Conservation (phyloP, 2,329 filamentous ascomycete species). For the Chaetomium strumarium region DNA sequence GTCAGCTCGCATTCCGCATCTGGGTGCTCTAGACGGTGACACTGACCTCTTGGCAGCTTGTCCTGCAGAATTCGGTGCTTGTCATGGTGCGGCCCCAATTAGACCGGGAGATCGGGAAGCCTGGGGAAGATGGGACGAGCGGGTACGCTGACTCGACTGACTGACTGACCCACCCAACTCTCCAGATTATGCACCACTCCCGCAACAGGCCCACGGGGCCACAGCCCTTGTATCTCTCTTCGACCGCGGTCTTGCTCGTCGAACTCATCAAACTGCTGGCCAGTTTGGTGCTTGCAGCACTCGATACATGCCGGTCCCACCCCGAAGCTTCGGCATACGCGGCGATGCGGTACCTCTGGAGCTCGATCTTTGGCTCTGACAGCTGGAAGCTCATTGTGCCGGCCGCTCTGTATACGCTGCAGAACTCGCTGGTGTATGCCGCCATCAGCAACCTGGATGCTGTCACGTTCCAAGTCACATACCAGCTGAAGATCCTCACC, state of each 20-base stretch:
- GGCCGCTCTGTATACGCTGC: slow-evolving; percentile 26
- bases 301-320: slow-evolving; percentile 36
- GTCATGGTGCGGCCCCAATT: slow-evolving; percentile 15
- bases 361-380: slow-evolving; percentile 22
- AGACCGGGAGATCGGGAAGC: too few relatives aligned
- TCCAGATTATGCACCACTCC: slow-evolving; percentile 22
- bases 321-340: slow-evolving; percentile 4
- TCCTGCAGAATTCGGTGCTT: slow-evolving; percentile 22
- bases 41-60: slow-evolving; percentile 15
- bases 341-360: slow-evolving; percentile 35
- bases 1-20: slow-evolving; percentile 3
- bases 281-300: slow-evolving; percentile 56
- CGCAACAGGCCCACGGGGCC: slow-evolving; percentile 16
- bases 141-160: background rate
- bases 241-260: slow-evolving; percentile 62
- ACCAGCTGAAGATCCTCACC: slow-evolving; percentile 28
- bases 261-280: slow-evolving; percentile 60
- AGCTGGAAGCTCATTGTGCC: slow-evolving; percentile 27
- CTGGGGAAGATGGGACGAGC: background rate
- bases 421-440: slow-evolving; percentile 27
- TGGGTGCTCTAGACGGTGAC: background rate
- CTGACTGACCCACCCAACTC: background rate
- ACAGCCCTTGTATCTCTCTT: slow-evolving; percentile 52
- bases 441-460: slow-evolving; percentile 27
- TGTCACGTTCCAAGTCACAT: slow-evolving; percentile 27